phyloP scores from a whole-genome alignment of 192 early-diverging fungal genomes.

The Umbelopsis vinacea region DNA sequence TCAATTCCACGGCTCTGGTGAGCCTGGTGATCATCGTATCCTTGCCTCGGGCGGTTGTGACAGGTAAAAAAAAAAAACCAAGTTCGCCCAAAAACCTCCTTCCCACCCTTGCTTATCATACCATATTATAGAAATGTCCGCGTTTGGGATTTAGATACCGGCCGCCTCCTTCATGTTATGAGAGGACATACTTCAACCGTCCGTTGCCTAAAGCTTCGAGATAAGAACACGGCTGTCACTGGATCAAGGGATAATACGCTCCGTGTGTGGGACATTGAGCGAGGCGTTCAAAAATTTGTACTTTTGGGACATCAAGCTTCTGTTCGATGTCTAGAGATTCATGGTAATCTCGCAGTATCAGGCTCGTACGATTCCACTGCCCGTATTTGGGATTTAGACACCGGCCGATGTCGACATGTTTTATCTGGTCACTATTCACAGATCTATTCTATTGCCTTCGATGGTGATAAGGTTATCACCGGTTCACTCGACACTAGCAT shows the following conservation, averaged over 20 bases:
- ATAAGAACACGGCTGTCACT: conserved; percentile 76
- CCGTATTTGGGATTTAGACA: conserved; percentile 85
- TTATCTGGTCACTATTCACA: conserved; percentile 88
- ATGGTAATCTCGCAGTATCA: conserved; percentile 80
- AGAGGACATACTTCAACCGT: conserved; percentile 96
- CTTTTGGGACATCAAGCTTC: conserved; percentile 86
- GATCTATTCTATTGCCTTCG: conserved; percentile 93
- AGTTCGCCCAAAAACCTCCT: too few species aligned
- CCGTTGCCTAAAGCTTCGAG: conserved; percentile 84
- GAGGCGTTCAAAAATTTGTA: conserved; percentile 67
- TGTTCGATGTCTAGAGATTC: conserved; percentile 90
- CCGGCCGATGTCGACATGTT: conserved; percentile 72
- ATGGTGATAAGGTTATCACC: conserved; percentile 81
- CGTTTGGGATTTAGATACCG: conserved; percentile 92
- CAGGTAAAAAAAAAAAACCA: too few species aligned
- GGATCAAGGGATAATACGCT: conserved; percentile 93
- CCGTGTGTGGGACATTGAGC: conserved; percentile 85
- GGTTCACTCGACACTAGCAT: conserved; percentile 93
- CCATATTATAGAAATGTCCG: conserved; percentile 69
- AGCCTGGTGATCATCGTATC: conserved; percentile 55
- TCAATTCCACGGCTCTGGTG: conserved; percentile 53
- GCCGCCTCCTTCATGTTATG: conserved; percentile 85
- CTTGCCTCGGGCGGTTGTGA: conserved; percentile 96
- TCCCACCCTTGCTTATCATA: background rate
- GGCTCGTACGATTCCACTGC: conserved; percentile 93